These are phyloP conservation scores for Suillus alpinus DNA, from an alignment of 768 basidiomycete genomes.

Conservation along the genomic window DNA sequence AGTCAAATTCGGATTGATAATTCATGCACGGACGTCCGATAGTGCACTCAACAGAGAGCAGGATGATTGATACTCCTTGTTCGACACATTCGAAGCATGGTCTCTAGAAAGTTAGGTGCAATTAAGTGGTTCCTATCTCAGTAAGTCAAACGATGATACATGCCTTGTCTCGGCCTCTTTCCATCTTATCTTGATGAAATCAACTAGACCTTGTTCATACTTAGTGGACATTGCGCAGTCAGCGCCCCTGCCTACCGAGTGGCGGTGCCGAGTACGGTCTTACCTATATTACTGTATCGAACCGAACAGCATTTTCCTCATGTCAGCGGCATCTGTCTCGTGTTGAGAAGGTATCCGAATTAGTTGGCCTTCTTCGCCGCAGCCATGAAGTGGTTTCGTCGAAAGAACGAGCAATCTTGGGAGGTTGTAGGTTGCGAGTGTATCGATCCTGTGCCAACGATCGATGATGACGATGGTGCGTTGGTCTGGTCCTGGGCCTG, in stretches of 20 bases:
- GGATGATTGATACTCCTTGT: background rate
- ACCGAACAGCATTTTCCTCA: conserved; percentile 15
- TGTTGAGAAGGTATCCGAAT: background rate
- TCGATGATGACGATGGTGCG: conserved; percentile 58
- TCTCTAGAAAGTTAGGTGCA: background rate
- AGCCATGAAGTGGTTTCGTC: conserved; percentile 43
- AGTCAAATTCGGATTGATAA: background rate
- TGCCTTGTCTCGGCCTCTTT: background rate
- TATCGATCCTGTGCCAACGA: conserved; percentile 64
- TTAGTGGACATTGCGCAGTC: background rate
- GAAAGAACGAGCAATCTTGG: conserved; percentile 61
- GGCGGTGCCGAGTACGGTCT: conserved; percentile 19
- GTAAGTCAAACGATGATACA: background rate
- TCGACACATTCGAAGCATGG: background rate
- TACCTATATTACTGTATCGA: conserved; percentile 12
- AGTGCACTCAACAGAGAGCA: background rate
- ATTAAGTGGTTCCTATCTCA: background rate
- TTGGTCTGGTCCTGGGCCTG: conserved; percentile 6
- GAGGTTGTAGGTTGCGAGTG: conserved; percentile 70
- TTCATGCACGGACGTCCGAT: background rate
- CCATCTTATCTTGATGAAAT: background rate
- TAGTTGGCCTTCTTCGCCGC: conserved; percentile 8
- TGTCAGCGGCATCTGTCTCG: conserved; percentile 9
- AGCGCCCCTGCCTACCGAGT: conserved; percentile 4
- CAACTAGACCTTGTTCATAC: background rate